Base-by-base conservation (phyloP, 176 grass and related monocot genomes). In the Ensete glaucum region DNA sequence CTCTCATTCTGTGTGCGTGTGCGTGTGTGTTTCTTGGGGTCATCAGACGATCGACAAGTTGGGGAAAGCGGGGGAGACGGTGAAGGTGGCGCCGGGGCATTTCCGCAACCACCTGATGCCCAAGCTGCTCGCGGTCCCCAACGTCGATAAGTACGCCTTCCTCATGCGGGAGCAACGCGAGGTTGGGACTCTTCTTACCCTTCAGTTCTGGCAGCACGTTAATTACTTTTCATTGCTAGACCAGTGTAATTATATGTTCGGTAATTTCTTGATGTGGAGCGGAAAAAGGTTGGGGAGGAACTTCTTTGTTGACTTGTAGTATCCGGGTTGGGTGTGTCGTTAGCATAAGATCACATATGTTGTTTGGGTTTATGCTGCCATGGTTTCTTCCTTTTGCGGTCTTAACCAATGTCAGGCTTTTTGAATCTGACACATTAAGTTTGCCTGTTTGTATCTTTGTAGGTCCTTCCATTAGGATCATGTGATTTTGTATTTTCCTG, bases 101-200 rank as follows among this genome's bases (percentile, higher is more conserved):
- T 94, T 98, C 86, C 85, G 90, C 66, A 98, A 98, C 84, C 86
- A 91, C 70, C 82, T 98, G 3, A 98, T 98, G 94, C 94, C 94
- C 29, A 91, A 91, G 85, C 75, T 93, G 69, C 82, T 98, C 0
- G 90, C 94, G 9, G 84, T 98, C 25, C 95, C 95, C 15, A 98
- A 98, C 82, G 91, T 98, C 19, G 88, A 98, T 29, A 98, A 94
- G 74, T 94, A 93, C 11, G 82, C 86, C n/a, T 80, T 91, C 80
- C 91, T 98, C 65, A 74, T 94, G 64, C 71, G 54, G 48, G 95
- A 94, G 82, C 95, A 99, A 81, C 84, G 78, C 73, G 85, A 98
- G 95, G 95, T 98, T 79, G 0, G 68, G 8, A 59, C 9, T 17
- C 65, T 29, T 43, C 51, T 2, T 73, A 53, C 9, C 26, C 34